Evolutionary conservation across 768 basidiomycete species (phyloP).

Genomic region (Mycena galopus): DNA sequence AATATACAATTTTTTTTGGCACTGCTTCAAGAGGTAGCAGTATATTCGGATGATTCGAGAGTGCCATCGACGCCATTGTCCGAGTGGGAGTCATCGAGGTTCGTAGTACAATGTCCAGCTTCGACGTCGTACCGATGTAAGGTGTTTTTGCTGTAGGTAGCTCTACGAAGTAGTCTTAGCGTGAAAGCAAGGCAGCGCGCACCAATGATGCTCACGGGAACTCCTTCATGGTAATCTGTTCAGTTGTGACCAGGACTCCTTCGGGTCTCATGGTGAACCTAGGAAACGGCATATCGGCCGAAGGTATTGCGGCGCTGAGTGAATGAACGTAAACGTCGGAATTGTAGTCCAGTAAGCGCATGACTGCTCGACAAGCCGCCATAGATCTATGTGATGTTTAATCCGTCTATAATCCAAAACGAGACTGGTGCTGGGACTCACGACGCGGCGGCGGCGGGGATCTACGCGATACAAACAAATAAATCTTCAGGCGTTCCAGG

Average conservation of each 20-base stretch:
- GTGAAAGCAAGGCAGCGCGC: neutral
- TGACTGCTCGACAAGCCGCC: slow-evolving; percentile 77
- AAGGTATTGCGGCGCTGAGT: slow-evolving; percentile 52
- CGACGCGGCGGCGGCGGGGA: slow-evolving; percentile 78
- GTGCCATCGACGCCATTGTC: slow-evolving; percentile 21
- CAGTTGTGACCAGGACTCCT: slow-evolving; percentile 67
- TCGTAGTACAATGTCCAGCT: slow-evolving; percentile 18
- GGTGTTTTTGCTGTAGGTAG: slow-evolving; percentile 26
- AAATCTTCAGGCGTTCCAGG: neutral
- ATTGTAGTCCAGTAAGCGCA: slow-evolving; percentile 72
- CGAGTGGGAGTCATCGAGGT: slow-evolving; percentile 10
- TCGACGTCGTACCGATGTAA: slow-evolving; percentile 27
- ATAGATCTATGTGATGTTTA: slow-evolving; percentile 57
- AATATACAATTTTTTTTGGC: slow-evolving; percentile 4
- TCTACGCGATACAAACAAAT: slow-evolving; percentile 49
- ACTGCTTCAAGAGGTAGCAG: slow-evolving; percentile 2
- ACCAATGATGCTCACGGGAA: slow-evolving; percentile 54
- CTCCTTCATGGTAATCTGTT: slow-evolving; percentile 72
- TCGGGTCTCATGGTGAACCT: slow-evolving; percentile 55
- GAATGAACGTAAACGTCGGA: slow-evolving; percentile 63
- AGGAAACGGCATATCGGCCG: slow-evolving; percentile 44
- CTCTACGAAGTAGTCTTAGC: neutral
- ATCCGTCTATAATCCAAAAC: slow-evolving; percentile 5
- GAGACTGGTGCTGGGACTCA: slow-evolving; percentile 44
- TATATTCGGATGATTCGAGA: slow-evolving; percentile 27